phyloP scores from a whole-genome alignment of 805 yeast species.

The Ogataea ramenticola region DNA sequence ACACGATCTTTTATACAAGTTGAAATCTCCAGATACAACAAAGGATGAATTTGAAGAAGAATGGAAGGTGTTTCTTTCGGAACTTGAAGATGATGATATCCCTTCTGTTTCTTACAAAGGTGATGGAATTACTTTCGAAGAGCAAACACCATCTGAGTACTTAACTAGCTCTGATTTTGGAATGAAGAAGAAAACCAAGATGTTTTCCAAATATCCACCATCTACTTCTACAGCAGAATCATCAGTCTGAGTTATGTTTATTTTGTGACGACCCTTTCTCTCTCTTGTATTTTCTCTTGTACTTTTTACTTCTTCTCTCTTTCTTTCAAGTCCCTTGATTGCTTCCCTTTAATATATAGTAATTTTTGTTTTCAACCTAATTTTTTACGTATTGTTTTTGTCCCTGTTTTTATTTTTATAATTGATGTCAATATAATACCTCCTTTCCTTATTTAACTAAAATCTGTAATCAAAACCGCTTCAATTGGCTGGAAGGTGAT shows the following conservation, averaged over 20 bases:
- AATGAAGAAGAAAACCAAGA: conserved; percentile 38
- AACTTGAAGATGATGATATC: conserved; percentile 37
- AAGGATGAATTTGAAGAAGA: conserved; percentile 66
- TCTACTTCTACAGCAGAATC: not conserved
- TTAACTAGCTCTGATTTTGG: conserved; percentile 18
- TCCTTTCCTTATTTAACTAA: too few species aligned
- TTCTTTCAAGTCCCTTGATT: too few species aligned
- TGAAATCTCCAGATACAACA: conserved; percentile 33
- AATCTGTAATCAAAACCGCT: too few species aligned
- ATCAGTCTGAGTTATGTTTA: not conserved
- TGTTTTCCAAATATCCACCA: conserved; percentile 64
- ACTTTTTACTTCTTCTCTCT: too few species aligned
- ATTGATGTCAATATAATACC: too few species aligned
- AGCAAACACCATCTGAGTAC: conserved; percentile 12
- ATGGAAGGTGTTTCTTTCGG: conserved; percentile 60
- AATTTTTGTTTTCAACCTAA: too few species aligned
- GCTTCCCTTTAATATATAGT: too few species aligned
- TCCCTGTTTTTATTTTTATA: too few species aligned
- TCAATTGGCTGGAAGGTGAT: too few species aligned
- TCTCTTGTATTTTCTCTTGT: too few species aligned
- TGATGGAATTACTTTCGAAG: conserved; percentile 15
- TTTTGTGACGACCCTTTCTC: too few species aligned
- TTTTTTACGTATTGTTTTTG: too few species aligned
- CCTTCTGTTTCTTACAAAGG: conserved; percentile 55
- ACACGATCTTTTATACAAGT: conserved; percentile 56